phyloP scores from a whole-genome alignment of 228 moss, liverwort and hornwort species.

The Sphagnum magellanicum region DNA sequence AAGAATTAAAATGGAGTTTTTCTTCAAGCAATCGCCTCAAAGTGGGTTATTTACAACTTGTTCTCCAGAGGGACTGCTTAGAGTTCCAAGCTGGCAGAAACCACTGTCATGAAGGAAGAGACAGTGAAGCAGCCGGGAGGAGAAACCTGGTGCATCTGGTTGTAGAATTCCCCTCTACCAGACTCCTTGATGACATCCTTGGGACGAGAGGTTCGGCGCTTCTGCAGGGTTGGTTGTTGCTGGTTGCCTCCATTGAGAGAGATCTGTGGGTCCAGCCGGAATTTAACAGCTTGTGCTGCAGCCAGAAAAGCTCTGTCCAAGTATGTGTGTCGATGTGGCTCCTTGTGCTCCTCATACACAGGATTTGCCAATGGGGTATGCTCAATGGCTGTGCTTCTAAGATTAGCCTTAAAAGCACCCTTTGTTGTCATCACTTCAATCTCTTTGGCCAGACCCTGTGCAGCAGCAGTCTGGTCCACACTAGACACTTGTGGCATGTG shows the following conservation, averaged over 20 bases:
- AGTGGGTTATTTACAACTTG: too few relatives aligned
- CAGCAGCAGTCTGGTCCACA: conserved; percentile 22
- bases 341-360: conserved; percentile 4
- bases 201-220: conserved; percentile 8
- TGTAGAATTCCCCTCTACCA: conserved; percentile 30
- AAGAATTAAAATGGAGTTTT: too few relatives aligned
- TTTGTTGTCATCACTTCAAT: conserved; percentile 28
- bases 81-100: too few relatives aligned
- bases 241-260: conserved; percentile 3
- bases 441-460: conserved; percentile 26
- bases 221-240: conserved; percentile 10
- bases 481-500: conserved; percentile 2
- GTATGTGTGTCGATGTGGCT: conserved; percentile 22
- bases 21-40: too few relatives aligned
- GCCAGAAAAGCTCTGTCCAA: conserved; percentile 26
- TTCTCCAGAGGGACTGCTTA: too few relatives aligned
- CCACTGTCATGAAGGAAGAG: too few relatives aligned
- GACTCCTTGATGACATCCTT: conserved; percentile 11
- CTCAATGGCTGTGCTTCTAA: conserved; percentile 9
- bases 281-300: conserved; percentile 41
- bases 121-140: background rate
- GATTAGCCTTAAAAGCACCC: conserved; percentile 13
- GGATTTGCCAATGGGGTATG: conserved; percentile 12
- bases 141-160: conserved; percentile 44
- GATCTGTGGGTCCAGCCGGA: conserved; percentile 12